A percentile compares a stretch with the other conserved stretches of the same genome.
Evolutionary conservation across 2,329 filamentous ascomycete species (phyloP).

Genomic region (Cladophialophora psammophila): DNA sequence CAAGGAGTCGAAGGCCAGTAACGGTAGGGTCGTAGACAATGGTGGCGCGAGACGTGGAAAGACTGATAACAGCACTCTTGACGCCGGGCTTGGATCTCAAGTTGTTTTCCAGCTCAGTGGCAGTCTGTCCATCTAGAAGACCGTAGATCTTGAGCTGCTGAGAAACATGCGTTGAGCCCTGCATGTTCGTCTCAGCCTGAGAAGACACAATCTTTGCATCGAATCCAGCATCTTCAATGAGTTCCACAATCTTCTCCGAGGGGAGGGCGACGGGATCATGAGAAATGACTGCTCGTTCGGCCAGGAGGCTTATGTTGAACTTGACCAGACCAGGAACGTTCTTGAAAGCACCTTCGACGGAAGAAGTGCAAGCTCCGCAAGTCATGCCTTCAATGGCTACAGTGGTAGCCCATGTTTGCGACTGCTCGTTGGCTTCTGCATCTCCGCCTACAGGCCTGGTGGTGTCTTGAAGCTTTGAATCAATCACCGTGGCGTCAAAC

Average conservation of each 20-base stretch:
- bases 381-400: constrained; percentile 96
- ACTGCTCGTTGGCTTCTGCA: constrained; percentile 44
- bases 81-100: constrained; percentile 74
- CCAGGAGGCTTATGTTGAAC: constrained; percentile 94
- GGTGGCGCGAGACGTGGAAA: constrained; percentile 75
- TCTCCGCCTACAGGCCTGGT: constrained; percentile 46
- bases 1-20: constrained; percentile 80
- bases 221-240: constrained; percentile 89
- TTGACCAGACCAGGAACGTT: constrained; percentile 78
- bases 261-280: constrained; percentile 78
- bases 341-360: constrained; percentile 83
- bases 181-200: constrained; percentile 64
- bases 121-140: constrained; percentile 73
- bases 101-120: constrained; percentile 72
- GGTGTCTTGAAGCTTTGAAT: constrained; percentile 61
- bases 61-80: constrained; percentile 73
- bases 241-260: constrained; percentile 76
- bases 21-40: constrained; percentile 75
- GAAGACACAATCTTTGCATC: constrained; percentile 84
- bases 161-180: constrained; percentile 64
- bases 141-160: constrained; percentile 87
- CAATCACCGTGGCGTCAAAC: constrained; percentile 80
- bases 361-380: constrained; percentile 93
- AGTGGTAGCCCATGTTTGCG: constrained; percentile 72
- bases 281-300: constrained; percentile 86